Evolutionary conservation across 768 basidiomycete species (phyloP), one percentile per base, ranked within the genome.

Genomic region (Coprinopsis cinerea): DNA sequence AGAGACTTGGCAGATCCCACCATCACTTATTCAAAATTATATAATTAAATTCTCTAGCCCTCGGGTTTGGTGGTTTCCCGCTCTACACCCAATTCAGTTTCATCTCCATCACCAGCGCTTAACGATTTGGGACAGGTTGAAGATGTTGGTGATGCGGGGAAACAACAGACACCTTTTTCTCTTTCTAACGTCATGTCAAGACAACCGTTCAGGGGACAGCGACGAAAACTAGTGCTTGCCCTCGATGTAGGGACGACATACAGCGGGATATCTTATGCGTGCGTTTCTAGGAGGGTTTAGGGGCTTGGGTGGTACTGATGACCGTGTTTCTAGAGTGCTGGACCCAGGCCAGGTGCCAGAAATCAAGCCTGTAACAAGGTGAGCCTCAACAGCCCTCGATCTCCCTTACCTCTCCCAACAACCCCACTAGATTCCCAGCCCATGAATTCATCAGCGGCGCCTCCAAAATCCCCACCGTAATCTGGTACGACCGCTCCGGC

Each of bases 301-400:
- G 6, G n/a, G 36, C 11, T 22, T 1, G 59, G 2, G 57, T 55
- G 50, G 30, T 51, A 28, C 57, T 47, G 34, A 1, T 48, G 49
- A 27, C 0, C 34, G 37, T 24, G 42, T 11, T 11, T 18, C 17
- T 40, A 65, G 64, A 18, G 57, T 65, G 23, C 54, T 65, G 5
- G 57, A 61, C 44, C 61, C 59, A 17, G 61, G 58, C 22, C 44
- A 59, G 40, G 53, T 58, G 22, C 61, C 64, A 45, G 60, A 60
- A 28, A 61, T 62, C 49, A 51, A 53, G 22, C 58, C 57, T 20
- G 61, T 61, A 58, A 57, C 36, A 56, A 57, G 62, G 63, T 56
- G 39, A 23, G 57, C 28, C 14, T 20, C 44, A 15, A n/a, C n/a
- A n/a, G n/a, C n/a, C n/a, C 3, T 20, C 23, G 30, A 27, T 14